These are phyloP conservation scores for Theileria sp. DNA, from an alignment of 169 alveolate species.

Conservation along the genomic window DNA sequence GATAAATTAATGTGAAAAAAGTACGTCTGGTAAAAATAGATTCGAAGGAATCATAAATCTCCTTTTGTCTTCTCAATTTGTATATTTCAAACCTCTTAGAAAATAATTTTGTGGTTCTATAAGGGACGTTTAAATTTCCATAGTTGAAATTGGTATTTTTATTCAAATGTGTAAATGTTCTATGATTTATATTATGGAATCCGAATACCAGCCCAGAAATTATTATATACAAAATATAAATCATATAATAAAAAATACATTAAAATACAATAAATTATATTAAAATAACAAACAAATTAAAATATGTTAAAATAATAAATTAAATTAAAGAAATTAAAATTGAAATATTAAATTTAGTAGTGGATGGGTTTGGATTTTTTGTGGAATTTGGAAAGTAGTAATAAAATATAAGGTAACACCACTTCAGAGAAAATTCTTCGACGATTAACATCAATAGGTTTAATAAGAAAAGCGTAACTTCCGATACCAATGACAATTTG, in stretches of 20 bases:
- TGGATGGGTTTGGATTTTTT: not conserved
- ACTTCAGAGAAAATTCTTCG: conserved; percentile 41
- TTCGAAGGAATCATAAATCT: conserved; percentile 56
- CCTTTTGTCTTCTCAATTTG: conserved; percentile 54
- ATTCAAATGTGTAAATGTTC: not conserved
- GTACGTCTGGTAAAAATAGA: conserved; percentile 39
- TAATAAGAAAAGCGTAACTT: conserved; percentile 22
- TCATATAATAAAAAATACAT: not conserved
- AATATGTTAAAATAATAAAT: not conserved
- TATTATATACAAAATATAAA: not conserved
- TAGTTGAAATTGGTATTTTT: not conserved
- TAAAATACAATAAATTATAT: not conserved
- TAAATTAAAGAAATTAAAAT: too few species aligned
- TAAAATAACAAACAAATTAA: not conserved
- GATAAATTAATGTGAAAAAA: conserved; percentile 2
- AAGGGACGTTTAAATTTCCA: not conserved
- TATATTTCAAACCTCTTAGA: conserved; percentile 49
- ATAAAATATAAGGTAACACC: conserved; percentile 53
- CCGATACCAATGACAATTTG: conserved; percentile 57
- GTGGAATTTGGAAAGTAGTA: not conserved
- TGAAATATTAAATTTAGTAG: not conserved
- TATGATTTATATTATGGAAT: not conserved
- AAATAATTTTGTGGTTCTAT: not conserved
- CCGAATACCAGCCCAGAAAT: not conserved
- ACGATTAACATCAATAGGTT: conserved; percentile 53